phyloP scores from a whole-genome alignment of 1,284 basidiomycete genomes.

The Pholiota adiposa region DNA sequence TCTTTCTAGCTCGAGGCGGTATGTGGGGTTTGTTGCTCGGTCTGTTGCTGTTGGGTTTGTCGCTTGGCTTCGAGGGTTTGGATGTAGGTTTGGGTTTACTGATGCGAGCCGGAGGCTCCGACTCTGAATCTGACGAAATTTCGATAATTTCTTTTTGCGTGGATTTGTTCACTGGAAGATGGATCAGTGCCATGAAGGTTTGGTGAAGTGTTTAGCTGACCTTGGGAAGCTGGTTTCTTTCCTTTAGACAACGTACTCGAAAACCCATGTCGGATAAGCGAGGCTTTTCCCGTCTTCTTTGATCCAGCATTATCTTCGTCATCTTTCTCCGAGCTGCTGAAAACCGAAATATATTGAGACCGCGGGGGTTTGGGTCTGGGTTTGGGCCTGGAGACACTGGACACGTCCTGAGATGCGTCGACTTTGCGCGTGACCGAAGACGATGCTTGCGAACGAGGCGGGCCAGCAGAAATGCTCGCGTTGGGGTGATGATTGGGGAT shows the following conservation, averaged over 20 bases:
- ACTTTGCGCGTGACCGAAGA: neutral
- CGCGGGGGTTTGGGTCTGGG: neutral
- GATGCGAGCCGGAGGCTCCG: no score
- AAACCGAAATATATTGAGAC: neutral
- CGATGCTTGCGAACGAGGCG: neutral
- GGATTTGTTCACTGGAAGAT: neutral
- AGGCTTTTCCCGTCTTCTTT: neutral
- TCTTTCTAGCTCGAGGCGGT: neutral
- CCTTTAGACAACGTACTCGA: neutral
- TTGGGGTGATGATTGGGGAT: neutral
- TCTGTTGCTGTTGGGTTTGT: neutral
- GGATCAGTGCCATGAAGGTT: neutral
- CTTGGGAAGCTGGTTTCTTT: conserved; percentile 1
- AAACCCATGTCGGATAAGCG: neutral
- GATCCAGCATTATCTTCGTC: neutral
- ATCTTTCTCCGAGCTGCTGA: neutral
- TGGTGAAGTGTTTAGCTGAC: neutral
- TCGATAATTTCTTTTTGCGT: conserved; percentile 6
- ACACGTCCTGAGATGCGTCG: neutral
- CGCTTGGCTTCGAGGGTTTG: neutral
- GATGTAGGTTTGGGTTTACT: neutral
- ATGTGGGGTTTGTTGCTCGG: neutral
- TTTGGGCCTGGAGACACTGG: neutral
- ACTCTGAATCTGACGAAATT: conserved; percentile 9
- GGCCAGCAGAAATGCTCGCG: neutral